Evolutionary conservation across 352 stramenopile genomes (phyloP).

Genomic region (Globisporangium irregulare): DNA sequence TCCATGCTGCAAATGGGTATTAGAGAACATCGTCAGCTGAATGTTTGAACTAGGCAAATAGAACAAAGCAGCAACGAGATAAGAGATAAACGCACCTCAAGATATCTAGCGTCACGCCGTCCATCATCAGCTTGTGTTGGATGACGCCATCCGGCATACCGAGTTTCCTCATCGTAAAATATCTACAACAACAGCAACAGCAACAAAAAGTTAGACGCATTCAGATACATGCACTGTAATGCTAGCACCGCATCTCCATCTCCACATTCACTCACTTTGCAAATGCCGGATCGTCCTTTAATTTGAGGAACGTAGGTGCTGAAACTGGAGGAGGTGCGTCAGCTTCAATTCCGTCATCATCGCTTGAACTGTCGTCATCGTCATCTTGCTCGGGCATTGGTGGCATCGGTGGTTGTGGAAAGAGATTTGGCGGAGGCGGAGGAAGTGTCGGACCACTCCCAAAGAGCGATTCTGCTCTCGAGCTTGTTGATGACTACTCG

Average conservation of each 20-base stretch:
- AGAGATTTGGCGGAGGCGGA: conserved; percentile 27
- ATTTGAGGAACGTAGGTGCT: conserved; percentile 49
- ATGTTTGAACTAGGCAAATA: neutral
- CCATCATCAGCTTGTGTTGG: conserved; percentile 79
- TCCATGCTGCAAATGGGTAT: conserved; percentile 52
- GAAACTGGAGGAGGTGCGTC: conserved; percentile 16
- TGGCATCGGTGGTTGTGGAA: conserved; percentile 29
- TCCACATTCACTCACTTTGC: conserved; percentile 41
- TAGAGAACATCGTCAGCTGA: neutral
- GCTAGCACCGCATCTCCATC: neutral
- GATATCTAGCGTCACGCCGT: conserved; percentile 70
- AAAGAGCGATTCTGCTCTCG: conserved; percentile 51
- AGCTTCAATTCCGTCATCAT: conserved; percentile 45
- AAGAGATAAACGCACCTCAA: conserved; percentile 33
- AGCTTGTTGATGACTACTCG: conserved; percentile 36
- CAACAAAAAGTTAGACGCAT: conserved; percentile 2
- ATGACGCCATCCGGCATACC: conserved; percentile 77
- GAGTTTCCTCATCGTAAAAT: conserved; percentile 85
- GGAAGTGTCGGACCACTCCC: conserved; percentile 40
- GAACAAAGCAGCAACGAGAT: neutral
- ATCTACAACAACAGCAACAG: conserved; percentile 31
- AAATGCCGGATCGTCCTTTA: conserved; percentile 80
- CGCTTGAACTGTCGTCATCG: conserved; percentile 60
- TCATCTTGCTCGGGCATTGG: conserved; percentile 26
- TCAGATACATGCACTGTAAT: neutral